Percentiles rank a stretch among this genome's conserved stretches.
Conservation (phyloP, 768 basidiomycete genomes). For the Tephrocybe sp. region DNA sequence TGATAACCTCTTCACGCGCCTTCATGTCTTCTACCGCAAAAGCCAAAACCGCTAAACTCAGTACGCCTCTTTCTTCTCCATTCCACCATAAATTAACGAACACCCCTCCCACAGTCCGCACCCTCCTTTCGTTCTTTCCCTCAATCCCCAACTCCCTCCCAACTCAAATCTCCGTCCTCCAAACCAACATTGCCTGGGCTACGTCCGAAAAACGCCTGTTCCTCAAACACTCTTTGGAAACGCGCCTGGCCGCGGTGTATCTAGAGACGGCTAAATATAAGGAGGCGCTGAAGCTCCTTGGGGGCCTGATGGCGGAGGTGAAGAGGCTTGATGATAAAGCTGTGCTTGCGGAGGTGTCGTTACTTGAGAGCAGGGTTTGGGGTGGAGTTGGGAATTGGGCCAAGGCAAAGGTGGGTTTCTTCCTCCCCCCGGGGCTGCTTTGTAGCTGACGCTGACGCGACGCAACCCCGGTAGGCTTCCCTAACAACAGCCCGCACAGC, state of each 20-base stretch:
- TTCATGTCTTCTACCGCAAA: slow-evolving; percentile 96
- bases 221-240: slow-evolving; percentile 91
- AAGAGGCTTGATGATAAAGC: slow-evolving; percentile 96
- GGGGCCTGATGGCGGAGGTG: slow-evolving; percentile 86
- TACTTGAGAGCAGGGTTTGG: slow-evolving; percentile 91
- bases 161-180: slow-evolving; percentile 82
- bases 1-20: slow-evolving; percentile 78
- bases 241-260: slow-evolving; percentile 80
- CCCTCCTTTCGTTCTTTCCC: slow-evolving; percentile 88
- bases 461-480: slow-evolving; percentile 67
- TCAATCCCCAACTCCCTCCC: slow-evolving; percentile 72
- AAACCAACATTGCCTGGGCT: slow-evolving; percentile 93
- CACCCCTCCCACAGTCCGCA: slow-evolving; percentile 62
- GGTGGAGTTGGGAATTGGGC: slow-evolving; percentile 86
- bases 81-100: neutral
- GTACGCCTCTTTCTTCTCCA: slow-evolving; percentile 41
- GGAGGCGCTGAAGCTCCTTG: slow-evolving; percentile 79
- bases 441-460: slow-evolving; percentile 20
- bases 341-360: slow-evolving; percentile 94
- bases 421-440: neutral
- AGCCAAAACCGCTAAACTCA: slow-evolving; percentile 95
- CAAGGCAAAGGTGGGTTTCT: slow-evolving; percentile 74
- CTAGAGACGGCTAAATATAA: slow-evolving; percentile 78
- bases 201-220: slow-evolving; percentile 92
- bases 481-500: slow-evolving; percentile 90